Conservation (phyloP, 345 rosid genomes). For the Sisymbrium altissimum region DNA sequence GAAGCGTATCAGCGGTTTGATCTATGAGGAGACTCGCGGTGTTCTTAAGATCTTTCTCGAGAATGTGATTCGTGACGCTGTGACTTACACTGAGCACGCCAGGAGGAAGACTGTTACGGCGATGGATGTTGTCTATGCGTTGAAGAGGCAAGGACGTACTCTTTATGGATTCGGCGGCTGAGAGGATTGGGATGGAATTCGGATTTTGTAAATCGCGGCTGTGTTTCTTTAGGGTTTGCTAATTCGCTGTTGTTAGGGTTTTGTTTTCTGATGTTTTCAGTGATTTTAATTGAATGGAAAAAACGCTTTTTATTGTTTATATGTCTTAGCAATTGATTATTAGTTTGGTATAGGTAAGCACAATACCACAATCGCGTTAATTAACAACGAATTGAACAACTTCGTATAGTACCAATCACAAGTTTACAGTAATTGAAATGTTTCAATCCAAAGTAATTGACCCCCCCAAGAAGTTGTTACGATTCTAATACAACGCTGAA, state of each 20-base stretch:
- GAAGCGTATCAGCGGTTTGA: conserved; percentile 40
- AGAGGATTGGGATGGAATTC: background rate
- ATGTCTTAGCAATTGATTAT: background rate
- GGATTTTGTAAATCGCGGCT: background rate
- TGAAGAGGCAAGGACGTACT: conserved; percentile 38
- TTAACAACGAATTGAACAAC: too few species aligned
- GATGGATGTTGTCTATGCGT: conserved; percentile 39
- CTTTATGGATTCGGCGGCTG: conserved; percentile 35
- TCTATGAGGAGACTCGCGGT: conserved; percentile 40
- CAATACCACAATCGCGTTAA: background rate
- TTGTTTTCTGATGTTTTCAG: background rate
- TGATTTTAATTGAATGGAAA: background rate
- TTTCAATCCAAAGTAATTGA: too few species aligned
- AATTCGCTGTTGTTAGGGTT: background rate
- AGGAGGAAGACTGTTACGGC: conserved; percentile 35
- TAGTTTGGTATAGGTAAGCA: too few species aligned
- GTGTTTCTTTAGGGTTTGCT: background rate
- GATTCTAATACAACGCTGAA: too few species aligned
- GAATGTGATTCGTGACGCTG: conserved; percentile 43
- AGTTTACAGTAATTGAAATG: too few species aligned
- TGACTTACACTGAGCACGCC: conserved; percentile 41
- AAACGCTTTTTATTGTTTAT: background rate
- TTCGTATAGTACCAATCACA: too few species aligned
- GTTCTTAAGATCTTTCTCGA: conserved; percentile 40
- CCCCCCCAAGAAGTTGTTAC: too few species aligned